phyloP scores from a whole-genome alignment of 306 rosid genomes.

The Begonia fuchsioides region DNA sequence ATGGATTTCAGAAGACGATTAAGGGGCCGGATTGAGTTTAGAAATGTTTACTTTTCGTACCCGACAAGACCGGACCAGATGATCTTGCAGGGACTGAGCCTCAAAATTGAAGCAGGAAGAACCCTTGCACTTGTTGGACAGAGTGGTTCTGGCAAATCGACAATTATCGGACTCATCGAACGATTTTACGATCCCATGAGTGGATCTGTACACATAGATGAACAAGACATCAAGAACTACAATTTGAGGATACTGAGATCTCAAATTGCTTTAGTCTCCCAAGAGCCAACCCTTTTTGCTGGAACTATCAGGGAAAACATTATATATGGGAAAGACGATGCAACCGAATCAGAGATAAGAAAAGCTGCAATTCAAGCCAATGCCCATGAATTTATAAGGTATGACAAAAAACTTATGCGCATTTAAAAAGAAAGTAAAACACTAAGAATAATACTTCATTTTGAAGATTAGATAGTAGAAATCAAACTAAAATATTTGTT shows the following conservation, averaged over 20 bases:
- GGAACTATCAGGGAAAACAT: slow-evolving; percentile 69
- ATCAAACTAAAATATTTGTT: background rate
- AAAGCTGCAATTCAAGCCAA: slow-evolving; percentile 71
- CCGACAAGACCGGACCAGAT: slow-evolving; percentile 74
- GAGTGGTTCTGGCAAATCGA: slow-evolving; percentile 86
- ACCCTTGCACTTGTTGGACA: slow-evolving; percentile 69
- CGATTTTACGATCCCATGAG: slow-evolving; percentile 72
- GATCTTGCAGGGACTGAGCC: slow-evolving; percentile 57
- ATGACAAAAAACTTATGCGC: background rate
- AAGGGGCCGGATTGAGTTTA: slow-evolving; percentile 53
- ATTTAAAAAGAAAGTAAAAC: too few relatives aligned
- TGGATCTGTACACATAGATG: slow-evolving; percentile 61
- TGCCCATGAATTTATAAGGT: slow-evolving; percentile 93
- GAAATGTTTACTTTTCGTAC: slow-evolving; percentile 57
- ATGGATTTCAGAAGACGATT: slow-evolving; percentile 30
- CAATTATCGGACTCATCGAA: slow-evolving; percentile 69
- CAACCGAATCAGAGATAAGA: slow-evolving; percentile 66
- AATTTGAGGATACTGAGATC: slow-evolving; percentile 64
- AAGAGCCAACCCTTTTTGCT: slow-evolving; percentile 67
- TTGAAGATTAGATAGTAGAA: too few relatives aligned
- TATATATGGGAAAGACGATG: slow-evolving; percentile 52
- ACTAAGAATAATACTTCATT: too few relatives aligned
- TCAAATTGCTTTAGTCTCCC: slow-evolving; percentile 70
- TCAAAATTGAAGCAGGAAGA: slow-evolving; percentile 54
- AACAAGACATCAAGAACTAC: slow-evolving; percentile 54